These are phyloP conservation scores for Sordariomycetes sp. DNA, from an alignment of 2,329 filamentous ascomycete species.

Conservation along the genomic window DNA sequence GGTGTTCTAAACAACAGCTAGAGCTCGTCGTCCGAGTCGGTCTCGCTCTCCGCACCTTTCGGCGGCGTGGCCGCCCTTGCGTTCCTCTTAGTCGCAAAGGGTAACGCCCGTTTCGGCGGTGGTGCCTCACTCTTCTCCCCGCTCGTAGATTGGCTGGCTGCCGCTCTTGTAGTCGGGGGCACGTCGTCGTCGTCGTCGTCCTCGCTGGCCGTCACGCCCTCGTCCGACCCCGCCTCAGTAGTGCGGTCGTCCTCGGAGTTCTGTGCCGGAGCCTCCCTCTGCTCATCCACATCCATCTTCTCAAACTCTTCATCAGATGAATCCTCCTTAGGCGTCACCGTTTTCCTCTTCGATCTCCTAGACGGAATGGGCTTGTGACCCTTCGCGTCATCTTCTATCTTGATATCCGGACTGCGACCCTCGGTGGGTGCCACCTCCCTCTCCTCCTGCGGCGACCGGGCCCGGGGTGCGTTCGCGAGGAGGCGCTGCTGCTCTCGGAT, in stretches of 20 bases:
- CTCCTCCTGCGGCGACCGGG: conserved; percentile 8
- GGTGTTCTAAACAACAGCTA: conserved; percentile 15
- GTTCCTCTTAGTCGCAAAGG: conserved; percentile 29
- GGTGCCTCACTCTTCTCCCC: conserved; percentile 13
- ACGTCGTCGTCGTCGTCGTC: conserved; percentile 21
- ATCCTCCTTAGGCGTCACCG: conserved; percentile 23
- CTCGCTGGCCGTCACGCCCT: conserved; percentile 30
- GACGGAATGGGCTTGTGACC: conserved; percentile 23
- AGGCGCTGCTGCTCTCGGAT: conserved; percentile 63
- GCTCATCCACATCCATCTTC: conserved; percentile 38
- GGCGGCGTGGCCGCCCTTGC: conserved; percentile 12
- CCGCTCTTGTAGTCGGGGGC: conserved; percentile 9
- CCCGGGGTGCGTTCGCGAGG: conserved; percentile 34
- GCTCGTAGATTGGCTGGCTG: not conserved
- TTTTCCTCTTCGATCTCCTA: conserved; percentile 40
- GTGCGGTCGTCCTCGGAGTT: conserved; percentile 23
- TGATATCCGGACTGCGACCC: not conserved
- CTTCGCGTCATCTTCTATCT: conserved; percentile 1
- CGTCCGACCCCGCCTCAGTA: conserved; percentile 28
- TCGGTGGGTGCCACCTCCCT: not conserved
- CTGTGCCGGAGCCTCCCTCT: conserved; percentile 9
- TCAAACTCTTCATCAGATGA: conserved; percentile 35
- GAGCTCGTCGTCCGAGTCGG: conserved; percentile 46
- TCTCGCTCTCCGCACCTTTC: conserved; percentile 28
- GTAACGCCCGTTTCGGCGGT: conserved; percentile 29